phyloP scores from a whole-genome alignment of 2,329 filamentous ascomycete genomes.

The Arthroderma uncinatum region DNA sequence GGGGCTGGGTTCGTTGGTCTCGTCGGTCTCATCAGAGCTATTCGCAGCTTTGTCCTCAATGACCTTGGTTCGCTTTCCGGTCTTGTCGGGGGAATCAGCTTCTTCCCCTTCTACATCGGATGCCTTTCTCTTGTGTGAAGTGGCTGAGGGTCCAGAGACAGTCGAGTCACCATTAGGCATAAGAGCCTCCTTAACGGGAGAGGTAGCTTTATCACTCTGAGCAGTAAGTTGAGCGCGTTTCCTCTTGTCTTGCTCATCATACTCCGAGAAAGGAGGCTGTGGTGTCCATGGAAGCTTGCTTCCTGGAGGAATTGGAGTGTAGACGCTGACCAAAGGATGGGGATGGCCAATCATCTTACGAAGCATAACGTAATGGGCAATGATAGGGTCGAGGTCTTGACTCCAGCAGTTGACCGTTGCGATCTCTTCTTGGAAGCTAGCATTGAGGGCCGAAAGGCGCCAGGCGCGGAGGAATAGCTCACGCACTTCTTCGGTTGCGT shows the following conservation, averaged over 20 bases:
- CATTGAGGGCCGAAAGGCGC: conserved; percentile 21
- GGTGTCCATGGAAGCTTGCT: conserved; percentile 5
- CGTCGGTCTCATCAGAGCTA: conserved; percentile 9
- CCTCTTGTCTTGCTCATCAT: not conserved
- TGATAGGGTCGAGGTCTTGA: conserved; percentile 22
- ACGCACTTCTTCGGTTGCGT: conserved; percentile 43
- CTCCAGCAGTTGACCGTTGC: conserved; percentile 17
- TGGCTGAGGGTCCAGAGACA: not conserved
- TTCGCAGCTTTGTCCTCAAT: not conserved
- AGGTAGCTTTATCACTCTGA: not conserved
- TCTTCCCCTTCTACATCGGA: conserved; percentile 5
- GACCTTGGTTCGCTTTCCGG: conserved; percentile 8
- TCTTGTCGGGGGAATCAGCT: not conserved
- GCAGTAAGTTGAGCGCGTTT: not conserved
- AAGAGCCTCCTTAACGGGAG: not conserved
- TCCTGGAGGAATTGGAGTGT: conserved; percentile 7
- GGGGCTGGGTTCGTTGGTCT: not conserved
- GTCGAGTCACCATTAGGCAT: not conserved
- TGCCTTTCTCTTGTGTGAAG: conserved; percentile 11
- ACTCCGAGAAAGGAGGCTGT: not conserved
- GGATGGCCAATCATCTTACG: conserved; percentile 22
- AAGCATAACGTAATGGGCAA: conserved; percentile 22
- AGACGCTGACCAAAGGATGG: conserved; percentile 15
- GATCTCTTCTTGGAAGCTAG: conserved; percentile 33
- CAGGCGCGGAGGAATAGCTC: conserved; percentile 37